Percentiles rank a stretch among this genome's conserved stretches.
Evolutionary conservation across 1,284 basidiomycete species (phyloP).

Genomic region (Ganoderma leucocontextum): DNA sequence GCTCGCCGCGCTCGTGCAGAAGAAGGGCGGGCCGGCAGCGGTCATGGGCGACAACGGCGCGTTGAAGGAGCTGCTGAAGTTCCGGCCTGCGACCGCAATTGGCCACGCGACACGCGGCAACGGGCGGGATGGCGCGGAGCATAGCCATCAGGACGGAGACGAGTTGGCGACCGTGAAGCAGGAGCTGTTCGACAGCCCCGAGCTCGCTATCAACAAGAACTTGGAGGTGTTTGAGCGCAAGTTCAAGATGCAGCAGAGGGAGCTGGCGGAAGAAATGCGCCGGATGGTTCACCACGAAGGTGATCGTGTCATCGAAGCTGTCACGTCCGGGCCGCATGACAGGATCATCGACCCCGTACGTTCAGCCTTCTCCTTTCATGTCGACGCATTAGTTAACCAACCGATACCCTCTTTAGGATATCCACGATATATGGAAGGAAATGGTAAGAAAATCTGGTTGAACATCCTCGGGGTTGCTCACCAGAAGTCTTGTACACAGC

Average conservation of each 20-base stretch:
- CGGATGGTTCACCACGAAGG: slow-evolving; percentile 34
- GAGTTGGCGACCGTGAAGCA: slow-evolving; percentile 11
- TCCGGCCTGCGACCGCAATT: neutral
- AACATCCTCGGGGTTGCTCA: neutral
- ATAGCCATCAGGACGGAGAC: neutral
- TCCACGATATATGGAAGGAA: slow-evolving; percentile 39
- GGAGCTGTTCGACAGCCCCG: slow-evolving; percentile 23
- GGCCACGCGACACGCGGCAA: neutral
- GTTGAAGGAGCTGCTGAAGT: slow-evolving; percentile 25
- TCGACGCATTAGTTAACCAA: neutral
- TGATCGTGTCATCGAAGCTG: slow-evolving; percentile 37
- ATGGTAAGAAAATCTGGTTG: slow-evolving; percentile 31
- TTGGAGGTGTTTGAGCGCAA: slow-evolving; percentile 40
- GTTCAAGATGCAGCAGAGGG: slow-evolving; percentile 40
- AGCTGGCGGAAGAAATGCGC: slow-evolving; percentile 36
- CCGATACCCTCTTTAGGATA: slow-evolving; percentile 18
- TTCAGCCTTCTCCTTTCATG: neutral
- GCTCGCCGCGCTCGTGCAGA: slow-evolving; percentile 30
- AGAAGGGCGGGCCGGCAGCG: slow-evolving; percentile 32
- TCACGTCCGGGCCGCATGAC: slow-evolving; percentile 39
- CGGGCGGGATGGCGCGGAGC: no score
- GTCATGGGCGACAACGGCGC: slow-evolving; percentile 30
- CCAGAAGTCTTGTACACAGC: slow-evolving; percentile 27
- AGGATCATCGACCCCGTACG: slow-evolving; percentile 38
- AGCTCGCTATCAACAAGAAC: slow-evolving; percentile 38